A percentile compares a stretch with the other conserved stretches of the same genome.
Evolutionary conservation across 768 basidiomycete species (phyloP).

Genomic region (Mycena galopus): DNA sequence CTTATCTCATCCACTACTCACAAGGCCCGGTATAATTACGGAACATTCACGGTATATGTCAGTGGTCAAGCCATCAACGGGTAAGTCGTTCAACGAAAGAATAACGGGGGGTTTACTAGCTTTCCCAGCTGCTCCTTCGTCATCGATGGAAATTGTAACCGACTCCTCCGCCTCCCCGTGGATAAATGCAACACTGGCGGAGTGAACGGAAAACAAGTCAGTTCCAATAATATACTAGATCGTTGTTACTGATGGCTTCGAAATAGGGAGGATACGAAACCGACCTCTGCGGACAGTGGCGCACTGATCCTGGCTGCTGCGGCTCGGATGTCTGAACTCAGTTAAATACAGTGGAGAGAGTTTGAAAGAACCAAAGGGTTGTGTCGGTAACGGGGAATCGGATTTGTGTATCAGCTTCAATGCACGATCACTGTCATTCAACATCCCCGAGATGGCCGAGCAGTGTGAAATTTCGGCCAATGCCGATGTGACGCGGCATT

Average conservation of each 20-base stretch:
- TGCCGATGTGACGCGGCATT: no score
- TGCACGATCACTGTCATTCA: no score
- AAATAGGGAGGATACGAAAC: slow-evolving; percentile 33
- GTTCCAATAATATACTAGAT: background rate
- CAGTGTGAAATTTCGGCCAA: no score
- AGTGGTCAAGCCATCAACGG: slow-evolving; percentile 11
- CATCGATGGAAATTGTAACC: background rate
- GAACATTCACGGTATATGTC: background rate
- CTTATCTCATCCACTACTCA: no score
- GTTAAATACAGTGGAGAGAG: no score
- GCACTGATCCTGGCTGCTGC: slow-evolving; percentile 19
- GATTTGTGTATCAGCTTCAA: no score
- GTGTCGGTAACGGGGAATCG: no score
- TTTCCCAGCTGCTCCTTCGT: background rate
- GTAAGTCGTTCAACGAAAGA: background rate
- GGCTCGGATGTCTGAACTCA: slow-evolving; percentile 5
- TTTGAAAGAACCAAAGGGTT: no score
- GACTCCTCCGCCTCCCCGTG: background rate
- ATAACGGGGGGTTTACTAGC: background rate
- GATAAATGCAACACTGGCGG: background rate
- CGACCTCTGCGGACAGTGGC: slow-evolving; percentile 38
- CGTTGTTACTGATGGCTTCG: background rate
- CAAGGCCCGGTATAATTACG: slow-evolving; percentile 9
- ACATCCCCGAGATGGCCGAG: no score
- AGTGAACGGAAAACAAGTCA: slow-evolving; percentile 16